These are phyloP conservation scores for Yamadazyma sp. DNA, from an alignment of 805 yeast genomes.

Conservation along the genomic window DNA sequence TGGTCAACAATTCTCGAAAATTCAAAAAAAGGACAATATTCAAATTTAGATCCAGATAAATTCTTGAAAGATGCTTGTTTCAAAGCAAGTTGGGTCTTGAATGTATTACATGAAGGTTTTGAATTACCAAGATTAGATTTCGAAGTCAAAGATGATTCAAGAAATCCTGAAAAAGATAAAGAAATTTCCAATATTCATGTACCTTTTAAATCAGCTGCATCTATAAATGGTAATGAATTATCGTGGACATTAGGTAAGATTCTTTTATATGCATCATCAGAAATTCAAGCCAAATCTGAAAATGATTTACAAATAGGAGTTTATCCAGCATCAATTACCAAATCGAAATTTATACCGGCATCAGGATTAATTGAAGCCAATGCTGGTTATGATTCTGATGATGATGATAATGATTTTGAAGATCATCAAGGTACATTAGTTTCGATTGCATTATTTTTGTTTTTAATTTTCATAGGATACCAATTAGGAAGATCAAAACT, in stretches of 20 bases:
- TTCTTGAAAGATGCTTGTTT: slow-evolving; percentile 78
- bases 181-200: slow-evolving; percentile 37
- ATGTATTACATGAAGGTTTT: slow-evolving; percentile 88
- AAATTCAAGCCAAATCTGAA: slow-evolving; percentile 33
- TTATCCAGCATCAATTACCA: slow-evolving; percentile 37
- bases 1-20: slow-evolving; percentile 58
- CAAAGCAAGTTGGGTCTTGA: slow-evolving; percentile 92
- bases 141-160: slow-evolving; percentile 29
- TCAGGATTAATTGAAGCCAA: slow-evolving; percentile 13
- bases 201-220: slow-evolving; percentile 79
- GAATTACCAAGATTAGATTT: slow-evolving; percentile 71
- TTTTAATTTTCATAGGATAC: slow-evolving; percentile 14
- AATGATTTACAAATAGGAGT: slow-evolving; percentile 32
- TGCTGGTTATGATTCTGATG: slow-evolving; percentile 16
- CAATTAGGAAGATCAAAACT: slow-evolving; percentile 7
- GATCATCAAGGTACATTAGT: slow-evolving; percentile 7
- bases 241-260: slow-evolving; percentile 96
- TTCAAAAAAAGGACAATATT: slow-evolving; percentile 56
- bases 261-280: slow-evolving; percentile 75
- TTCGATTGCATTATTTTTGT: slow-evolving; percentile 12
- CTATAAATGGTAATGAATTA: slow-evolving; percentile 78
- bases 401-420: slow-evolving; percentile 16
- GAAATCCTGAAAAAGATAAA: slow-evolving; percentile 18
- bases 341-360: slow-evolving; percentile 30
- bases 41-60: slow-evolving; percentile 47